Conservation (phyloP, 768 basidiomycete species). For the Mycena amicta region DNA sequence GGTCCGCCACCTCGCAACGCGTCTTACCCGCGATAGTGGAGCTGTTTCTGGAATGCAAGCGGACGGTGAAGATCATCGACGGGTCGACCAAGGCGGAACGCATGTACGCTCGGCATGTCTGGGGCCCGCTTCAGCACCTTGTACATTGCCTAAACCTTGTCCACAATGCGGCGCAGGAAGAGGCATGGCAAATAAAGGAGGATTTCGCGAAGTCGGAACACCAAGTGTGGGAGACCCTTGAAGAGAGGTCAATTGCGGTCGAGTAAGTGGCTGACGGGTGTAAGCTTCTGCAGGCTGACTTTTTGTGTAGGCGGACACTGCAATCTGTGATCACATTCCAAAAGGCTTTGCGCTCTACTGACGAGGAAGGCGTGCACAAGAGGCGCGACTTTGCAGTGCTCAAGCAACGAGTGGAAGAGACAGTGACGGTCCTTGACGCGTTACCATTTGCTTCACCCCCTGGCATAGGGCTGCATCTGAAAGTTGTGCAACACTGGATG, state of each 20-base stretch:
- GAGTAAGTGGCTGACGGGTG: background rate
- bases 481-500: slow-evolving; percentile 10
- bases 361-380: slow-evolving; percentile 24
- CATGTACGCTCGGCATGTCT: background rate
- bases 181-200: background rate
- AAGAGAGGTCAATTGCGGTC: background rate
- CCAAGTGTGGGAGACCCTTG: background rate
- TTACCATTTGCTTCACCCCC: slow-evolving; percentile 21
- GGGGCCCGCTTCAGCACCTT: background rate
- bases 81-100: background rate
- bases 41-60: background rate
- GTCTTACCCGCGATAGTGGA: background rate
- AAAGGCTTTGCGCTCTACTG: slow-evolving; percentile 29
- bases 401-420: slow-evolving; percentile 21
- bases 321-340: slow-evolving; percentile 19
- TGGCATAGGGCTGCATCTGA: background rate
- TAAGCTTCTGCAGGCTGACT: background rate
- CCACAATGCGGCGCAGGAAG: background rate
- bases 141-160: background rate
- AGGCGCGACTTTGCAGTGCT: slow-evolving; percentile 24
- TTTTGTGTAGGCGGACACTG: background rate
- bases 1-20: background rate
- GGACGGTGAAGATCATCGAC: background rate
- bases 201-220: background rate
- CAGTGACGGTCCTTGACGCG: slow-evolving; percentile 24